phyloP scores from a whole-genome alignment of 257 asterid genomes.

The Salvia hispanica region DNA sequence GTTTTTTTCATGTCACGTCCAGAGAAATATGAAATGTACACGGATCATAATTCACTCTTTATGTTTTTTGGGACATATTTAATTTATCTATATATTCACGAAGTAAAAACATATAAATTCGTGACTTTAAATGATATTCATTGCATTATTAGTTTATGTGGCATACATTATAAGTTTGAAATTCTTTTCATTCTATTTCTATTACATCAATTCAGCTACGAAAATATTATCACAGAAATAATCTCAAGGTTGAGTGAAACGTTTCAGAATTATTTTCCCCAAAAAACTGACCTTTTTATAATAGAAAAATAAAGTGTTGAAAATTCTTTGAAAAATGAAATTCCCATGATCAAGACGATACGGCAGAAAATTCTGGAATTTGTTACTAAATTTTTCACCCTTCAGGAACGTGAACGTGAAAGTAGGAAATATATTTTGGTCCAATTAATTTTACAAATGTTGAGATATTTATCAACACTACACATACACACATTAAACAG shows the following conservation, averaged over 20 bases:
- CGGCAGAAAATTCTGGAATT: slow-evolving; percentile 13
- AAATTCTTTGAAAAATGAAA: neutral
- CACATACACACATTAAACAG: neutral
- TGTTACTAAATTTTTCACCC: neutral
- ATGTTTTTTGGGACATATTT: neutral
- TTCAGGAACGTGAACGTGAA: slow-evolving; percentile 11
- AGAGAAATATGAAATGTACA: neutral
- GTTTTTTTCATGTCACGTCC: neutral
- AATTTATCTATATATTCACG: neutral
- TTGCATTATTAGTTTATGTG: too few relatives aligned
- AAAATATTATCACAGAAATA: too few relatives aligned
- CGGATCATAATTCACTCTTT: neutral
- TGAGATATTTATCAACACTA: neutral
- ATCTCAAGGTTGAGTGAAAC: neutral
- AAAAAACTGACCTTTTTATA: neutral
- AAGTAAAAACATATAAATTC: too few relatives aligned
- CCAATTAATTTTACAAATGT: too few relatives aligned
- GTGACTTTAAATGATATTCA: too few relatives aligned
- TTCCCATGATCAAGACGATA: neutral
- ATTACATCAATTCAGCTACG: too few relatives aligned
- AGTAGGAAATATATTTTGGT: neutral
- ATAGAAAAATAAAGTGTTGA: neutral
- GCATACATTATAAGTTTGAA: too few relatives aligned
- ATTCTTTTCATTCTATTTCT: too few relatives aligned
- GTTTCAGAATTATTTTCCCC: neutral